phyloP scores from a whole-genome alignment of 768 basidiomycete genomes.

The Termitomyces sp. region DNA sequence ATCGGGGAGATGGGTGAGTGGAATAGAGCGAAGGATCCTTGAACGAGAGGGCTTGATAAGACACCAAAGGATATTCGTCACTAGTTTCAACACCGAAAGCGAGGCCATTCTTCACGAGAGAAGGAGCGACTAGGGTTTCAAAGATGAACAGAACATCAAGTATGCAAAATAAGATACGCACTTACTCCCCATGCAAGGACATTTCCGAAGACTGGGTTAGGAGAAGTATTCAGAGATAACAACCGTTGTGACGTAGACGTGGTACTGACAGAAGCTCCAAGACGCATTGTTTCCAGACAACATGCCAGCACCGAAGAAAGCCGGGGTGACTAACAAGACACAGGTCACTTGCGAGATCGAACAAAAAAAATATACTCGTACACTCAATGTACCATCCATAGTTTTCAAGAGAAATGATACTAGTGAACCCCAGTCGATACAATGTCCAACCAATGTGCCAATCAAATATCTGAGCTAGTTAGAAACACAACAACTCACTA shows the following conservation, averaged over 20 bases:
- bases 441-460: constrained; percentile 64
- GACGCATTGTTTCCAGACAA: constrained; percentile 50
- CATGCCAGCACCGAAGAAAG: constrained; percentile 58
- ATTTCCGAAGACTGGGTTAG: constrained; percentile 36
- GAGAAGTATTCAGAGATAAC: neutral
- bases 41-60: constrained; percentile 42
- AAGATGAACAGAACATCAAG: neutral
- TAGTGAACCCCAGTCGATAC: constrained; percentile 51
- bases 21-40: constrained; percentile 33
- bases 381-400: constrained; percentile 53
- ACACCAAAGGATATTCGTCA: constrained; percentile 36
- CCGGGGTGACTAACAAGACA: constrained; percentile 34
- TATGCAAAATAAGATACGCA: constrained; percentile 16
- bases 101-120: constrained; percentile 45
- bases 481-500: neutral
- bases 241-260: neutral
- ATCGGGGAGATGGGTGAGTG: constrained; percentile 44
- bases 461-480: constrained; percentile 37
- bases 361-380: constrained; percentile 17
- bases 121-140: constrained; percentile 36
- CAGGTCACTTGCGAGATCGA: neutral
- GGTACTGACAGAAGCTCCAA: constrained; percentile 44
- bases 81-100: constrained; percentile 35
- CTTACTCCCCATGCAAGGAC: constrained; percentile 59
- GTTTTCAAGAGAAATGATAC: constrained; percentile 54